Evolutionary conservation across 202 grass and related monocot species (phyloP).

Genomic region (Panicum hallii): DNA sequence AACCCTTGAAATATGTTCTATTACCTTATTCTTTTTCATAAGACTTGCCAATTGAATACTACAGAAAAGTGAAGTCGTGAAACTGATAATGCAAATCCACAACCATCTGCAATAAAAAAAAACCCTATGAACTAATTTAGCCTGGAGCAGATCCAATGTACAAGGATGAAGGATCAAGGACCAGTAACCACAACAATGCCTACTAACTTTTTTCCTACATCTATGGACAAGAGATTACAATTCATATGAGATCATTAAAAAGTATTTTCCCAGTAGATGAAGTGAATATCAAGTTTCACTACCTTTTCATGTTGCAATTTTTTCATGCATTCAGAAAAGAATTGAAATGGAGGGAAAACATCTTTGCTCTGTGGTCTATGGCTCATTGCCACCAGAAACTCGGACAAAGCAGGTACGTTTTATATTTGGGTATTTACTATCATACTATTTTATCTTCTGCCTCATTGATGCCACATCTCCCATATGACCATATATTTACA

Average conservation of each 20-base stretch:
- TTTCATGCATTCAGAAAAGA: slow-evolving; percentile 67
- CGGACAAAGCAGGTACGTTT: slow-evolving; percentile 88
- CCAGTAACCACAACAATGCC: slow-evolving; percentile 1
- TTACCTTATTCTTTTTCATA: slow-evolving; percentile 21
- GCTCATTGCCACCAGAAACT: slow-evolving; percentile 95
- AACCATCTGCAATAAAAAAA: slow-evolving; percentile 5
- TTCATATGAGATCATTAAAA: slow-evolving; percentile 10
- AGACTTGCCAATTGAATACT: slow-evolving; percentile 27
- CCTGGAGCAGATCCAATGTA: background rate
- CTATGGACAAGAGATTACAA: background rate
- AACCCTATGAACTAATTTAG: background rate
- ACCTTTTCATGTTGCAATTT: slow-evolving; percentile 45
- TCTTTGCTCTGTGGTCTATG: slow-evolving; percentile 98
- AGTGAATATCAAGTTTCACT: slow-evolving; percentile 31
- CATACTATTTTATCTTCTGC: slow-evolving; percentile 3
- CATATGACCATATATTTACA: slow-evolving; percentile 25
- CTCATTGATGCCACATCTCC: slow-evolving; percentile 21
- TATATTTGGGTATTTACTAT: slow-evolving; percentile 30
- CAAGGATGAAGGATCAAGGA: background rate
- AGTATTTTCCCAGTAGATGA: background rate
- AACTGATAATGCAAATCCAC: slow-evolving; percentile 24
- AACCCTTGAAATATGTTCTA: slow-evolving; percentile 22
- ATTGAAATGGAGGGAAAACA: slow-evolving; percentile 82
- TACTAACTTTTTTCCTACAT: slow-evolving; percentile 11
- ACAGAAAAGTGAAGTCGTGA: background rate